Percentiles rank a stretch among this genome's conserved stretches.
phyloP scores from a whole-genome alignment of 495 filamentous ascomycete genomes.

The Aspergillus steynii region DNA sequence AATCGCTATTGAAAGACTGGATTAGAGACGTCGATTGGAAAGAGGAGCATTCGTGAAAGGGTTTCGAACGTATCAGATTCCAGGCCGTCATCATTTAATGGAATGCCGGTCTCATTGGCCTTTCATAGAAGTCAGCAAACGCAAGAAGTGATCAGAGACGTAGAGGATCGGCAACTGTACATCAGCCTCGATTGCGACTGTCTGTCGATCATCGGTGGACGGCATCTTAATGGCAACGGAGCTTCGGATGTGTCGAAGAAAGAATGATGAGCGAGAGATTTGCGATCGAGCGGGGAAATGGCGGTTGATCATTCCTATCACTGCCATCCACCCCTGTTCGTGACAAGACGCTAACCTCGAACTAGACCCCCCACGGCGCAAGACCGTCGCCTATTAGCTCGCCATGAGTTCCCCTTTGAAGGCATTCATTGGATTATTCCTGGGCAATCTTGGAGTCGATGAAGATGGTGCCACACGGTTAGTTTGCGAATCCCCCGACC shows the following conservation, averaged over 20 bases:
- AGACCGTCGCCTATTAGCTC: neutral
- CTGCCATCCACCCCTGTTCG: neutral
- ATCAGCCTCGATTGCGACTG: neutral
- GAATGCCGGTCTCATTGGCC: neutral
- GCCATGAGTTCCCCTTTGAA: neutral
- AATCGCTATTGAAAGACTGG: neutral
- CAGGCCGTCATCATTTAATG: neutral
- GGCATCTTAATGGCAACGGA: neutral
- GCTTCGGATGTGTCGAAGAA: neutral
- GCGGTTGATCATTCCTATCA: neutral
- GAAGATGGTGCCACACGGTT: too few species aligned
- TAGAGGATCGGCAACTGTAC: neutral
- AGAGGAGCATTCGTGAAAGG: neutral
- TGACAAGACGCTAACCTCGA: neutral
- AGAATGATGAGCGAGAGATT: neutral
- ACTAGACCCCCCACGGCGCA: neutral
- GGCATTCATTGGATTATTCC: too few species aligned
- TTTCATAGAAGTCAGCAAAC: neutral
- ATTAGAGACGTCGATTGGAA: neutral
- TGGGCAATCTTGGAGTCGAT: too few species aligned
- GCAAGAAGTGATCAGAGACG: neutral
- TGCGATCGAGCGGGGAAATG: neutral
- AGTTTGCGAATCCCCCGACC: too few species aligned
- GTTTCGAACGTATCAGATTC: neutral
- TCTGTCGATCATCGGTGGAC: neutral